Conservation (phyloP, 2,329 filamentous ascomycete species). For the Phoma herbarum region DNA sequence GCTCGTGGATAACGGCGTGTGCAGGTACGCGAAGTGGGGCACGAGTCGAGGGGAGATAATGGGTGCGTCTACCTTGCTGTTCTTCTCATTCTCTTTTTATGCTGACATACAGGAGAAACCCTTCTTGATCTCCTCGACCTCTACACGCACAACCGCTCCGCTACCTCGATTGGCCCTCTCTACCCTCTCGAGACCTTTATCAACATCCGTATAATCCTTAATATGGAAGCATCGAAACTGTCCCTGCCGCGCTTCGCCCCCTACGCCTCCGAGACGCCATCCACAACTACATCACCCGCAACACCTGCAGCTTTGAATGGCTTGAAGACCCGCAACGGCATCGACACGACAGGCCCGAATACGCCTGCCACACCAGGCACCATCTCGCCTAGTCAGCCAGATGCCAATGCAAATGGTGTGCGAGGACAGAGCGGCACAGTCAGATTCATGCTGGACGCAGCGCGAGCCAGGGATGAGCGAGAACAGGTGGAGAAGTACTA, state of each 20-base stretch:
- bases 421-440: constrained; percentile 74
- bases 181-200: constrained; percentile 83
- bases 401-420: constrained; percentile 51
- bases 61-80: constrained; percentile 41
- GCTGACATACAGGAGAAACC: constrained; percentile 68
- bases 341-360: constrained; percentile 45
- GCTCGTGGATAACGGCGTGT: constrained; percentile 55
- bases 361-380: constrained; percentile 57
- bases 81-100: neutral
- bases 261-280: constrained; percentile 46
- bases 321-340: constrained; percentile 45
- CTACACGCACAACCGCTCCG: constrained; percentile 82
- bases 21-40: constrained; percentile 57
- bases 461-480: constrained; percentile 76
- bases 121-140: constrained; percentile 90
- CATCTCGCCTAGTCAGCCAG: constrained; percentile 49
- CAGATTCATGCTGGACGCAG: constrained; percentile 86
- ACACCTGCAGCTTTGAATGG: constrained; percentile 31
- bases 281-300: constrained; percentile 18
- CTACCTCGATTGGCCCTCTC: constrained; percentile 75
- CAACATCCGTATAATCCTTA: constrained; percentile 84
- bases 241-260: constrained; percentile 69
- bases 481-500: constrained; percentile 73
- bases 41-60: constrained; percentile 58
- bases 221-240: constrained; percentile 76